Evolutionary conservation across 805 yeast species (phyloP).

Genomic region (Diddensiella santjacobensis): DNA sequence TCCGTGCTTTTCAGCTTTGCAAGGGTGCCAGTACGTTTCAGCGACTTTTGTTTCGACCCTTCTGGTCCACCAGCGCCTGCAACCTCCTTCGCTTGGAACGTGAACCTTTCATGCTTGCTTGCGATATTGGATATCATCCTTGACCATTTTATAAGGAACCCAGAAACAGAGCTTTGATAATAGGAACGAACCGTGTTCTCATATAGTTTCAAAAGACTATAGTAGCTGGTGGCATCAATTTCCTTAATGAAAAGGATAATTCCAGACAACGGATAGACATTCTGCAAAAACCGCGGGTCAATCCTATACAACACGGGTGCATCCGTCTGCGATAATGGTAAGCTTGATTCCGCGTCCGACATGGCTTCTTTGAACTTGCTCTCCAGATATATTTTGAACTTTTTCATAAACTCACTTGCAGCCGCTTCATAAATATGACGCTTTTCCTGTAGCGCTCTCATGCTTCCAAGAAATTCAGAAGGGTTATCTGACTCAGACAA

Average conservation of each 20-base stretch:
- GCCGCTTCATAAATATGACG: conserved; percentile 56
- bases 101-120: conserved; percentile 16
- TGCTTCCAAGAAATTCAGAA: conserved; percentile 33
- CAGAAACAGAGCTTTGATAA: conserved; percentile 35
- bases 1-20: conserved; percentile 17
- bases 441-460: conserved; percentile 71
- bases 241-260: conserved; percentile 57
- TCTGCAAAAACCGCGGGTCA: conserved; percentile 25
- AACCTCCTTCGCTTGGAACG: conserved; percentile 10
- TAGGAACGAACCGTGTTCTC: conserved; percentile 33
- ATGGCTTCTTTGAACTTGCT: conserved; percentile 39
- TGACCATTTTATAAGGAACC: conserved; percentile 31
- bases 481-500: conserved; percentile 37
- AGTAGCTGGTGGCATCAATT: conserved; percentile 47
- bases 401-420: conserved; percentile 46
- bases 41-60: conserved; percentile 12
- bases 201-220: conserved; percentile 42
- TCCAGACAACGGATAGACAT: conserved; percentile 41
- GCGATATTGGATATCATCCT: conserved; percentile 15
- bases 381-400: conserved; percentile 44
- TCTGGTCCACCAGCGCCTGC: background rate
- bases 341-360: conserved; percentile 11
- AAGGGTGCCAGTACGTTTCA: conserved; percentile 26
- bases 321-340: conserved; percentile 9
- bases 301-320: conserved; percentile 19